Percentiles rank a stretch among this genome's conserved stretches.
Evolutionary conservation across 2,329 filamentous ascomycete species (phyloP).

Genomic region (Pseudogymnoascus sp.): DNA sequence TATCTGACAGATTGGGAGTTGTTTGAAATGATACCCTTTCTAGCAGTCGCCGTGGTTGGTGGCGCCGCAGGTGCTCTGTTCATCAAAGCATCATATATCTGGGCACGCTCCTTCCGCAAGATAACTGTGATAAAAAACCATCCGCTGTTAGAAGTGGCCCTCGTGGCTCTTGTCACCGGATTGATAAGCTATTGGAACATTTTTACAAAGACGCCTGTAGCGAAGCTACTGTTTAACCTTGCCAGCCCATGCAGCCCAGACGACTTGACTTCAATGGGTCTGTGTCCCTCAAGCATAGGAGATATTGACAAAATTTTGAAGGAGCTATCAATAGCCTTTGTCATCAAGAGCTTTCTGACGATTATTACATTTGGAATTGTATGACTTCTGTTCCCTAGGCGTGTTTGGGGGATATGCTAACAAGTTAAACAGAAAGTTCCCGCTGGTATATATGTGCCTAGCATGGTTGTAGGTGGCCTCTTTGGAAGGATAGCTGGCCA

Average conservation of each 20-base stretch:
- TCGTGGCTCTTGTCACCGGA: slow-evolving; percentile 80
- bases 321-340: slow-evolving; percentile 66
- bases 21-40: slow-evolving; percentile 80
- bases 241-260: slow-evolving; percentile 77
- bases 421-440: slow-evolving; percentile 61
- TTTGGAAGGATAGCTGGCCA: slow-evolving; percentile 86
- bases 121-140: slow-evolving; percentile 71
- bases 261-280: slow-evolving; percentile 53
- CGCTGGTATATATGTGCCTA: slow-evolving; percentile 94
- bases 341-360: slow-evolving; percentile 84
- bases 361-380: slow-evolving; percentile 85
- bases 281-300: slow-evolving; percentile 65
- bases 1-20: slow-evolving; percentile 88
- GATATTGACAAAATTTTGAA: slow-evolving; percentile 71
- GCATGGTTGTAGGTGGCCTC: slow-evolving; percentile 94
- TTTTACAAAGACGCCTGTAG: slow-evolving; percentile 80
- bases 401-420: slow-evolving; percentile 13
- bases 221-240: slow-evolving; percentile 81
- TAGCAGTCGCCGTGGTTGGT: slow-evolving; percentile 76
- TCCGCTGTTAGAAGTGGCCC: slow-evolving; percentile 76
- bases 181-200: slow-evolving; percentile 87
- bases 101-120: slow-evolving; percentile 82
- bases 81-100: slow-evolving; percentile 87
- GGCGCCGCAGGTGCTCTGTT: slow-evolving; percentile 82
- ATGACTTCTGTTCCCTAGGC: slow-evolving; percentile 27